Evolutionary conservation across 441 rosid genomes (phyloP), one percentile per base, ranked within the genome.

Genomic region (Erodium chrysanthum): DNA sequence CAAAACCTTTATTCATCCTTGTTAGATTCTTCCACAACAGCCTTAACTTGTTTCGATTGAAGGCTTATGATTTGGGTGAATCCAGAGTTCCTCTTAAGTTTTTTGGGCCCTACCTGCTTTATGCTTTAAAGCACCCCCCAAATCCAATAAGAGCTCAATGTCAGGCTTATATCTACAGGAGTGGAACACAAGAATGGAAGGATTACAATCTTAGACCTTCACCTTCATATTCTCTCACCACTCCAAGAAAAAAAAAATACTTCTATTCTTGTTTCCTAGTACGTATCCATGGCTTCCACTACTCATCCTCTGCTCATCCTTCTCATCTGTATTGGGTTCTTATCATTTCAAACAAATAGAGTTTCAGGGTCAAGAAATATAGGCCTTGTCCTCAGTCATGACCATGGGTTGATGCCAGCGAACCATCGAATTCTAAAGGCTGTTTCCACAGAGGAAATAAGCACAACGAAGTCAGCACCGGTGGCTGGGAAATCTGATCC

Each of bases 1-100:
- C 77, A 72, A 66, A 64, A 65, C 78, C 84, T 83, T 84, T 82
- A 72, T 80, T 80, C 81, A 85, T 81, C 84, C 76, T 77, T 85
- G 77, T 78, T 87, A 82, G 93, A 88, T 88, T 92, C 93, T 82
- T 85, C 79, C 42, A 68, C 73, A 84, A 79, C 90, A 84, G 90
- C 89, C 87, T 84, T 84, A 86, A 73, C 70, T 78, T 85, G 84
- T 79, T 82, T 79, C 79, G 73, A 83, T 66, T 75, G 73, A 78
- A 79, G 83, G 77, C 80, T 78, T 79, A 79, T 80, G 77, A 79
- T 84, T 82, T 80, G 81, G 77, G 79, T 87, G 93, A 85, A 85
- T 84, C 90, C 78, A 73, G 73, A 86, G 79, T 70, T 75, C 77
- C 75, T 76, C 66, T 40, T 44, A 18, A 27, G 66, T 70, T 68